These are phyloP conservation scores for Evansstolkia leycettana DNA, from an alignment of 495 filamentous ascomycete species.

Conservation along the genomic window DNA sequence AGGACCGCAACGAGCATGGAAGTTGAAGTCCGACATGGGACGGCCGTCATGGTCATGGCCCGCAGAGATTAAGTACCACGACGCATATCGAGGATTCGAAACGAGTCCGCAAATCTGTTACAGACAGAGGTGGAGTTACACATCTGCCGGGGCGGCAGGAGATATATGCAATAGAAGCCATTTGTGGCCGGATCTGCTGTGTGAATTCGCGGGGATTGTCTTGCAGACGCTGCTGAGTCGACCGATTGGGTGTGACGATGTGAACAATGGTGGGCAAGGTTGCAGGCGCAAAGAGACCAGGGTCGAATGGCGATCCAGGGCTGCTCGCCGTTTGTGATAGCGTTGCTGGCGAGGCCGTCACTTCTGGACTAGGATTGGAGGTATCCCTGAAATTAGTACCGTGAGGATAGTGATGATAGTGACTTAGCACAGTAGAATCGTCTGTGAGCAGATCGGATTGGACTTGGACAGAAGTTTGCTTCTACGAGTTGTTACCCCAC, in stretches of 20 bases:
- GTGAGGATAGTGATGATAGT: too few species aligned
- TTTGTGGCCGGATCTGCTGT: not conserved
- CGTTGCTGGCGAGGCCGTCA: not conserved
- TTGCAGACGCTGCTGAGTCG: not conserved
- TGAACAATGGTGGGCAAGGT: slow-evolving; percentile 11
- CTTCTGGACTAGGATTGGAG: not conserved
- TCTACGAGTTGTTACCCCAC: too few species aligned
- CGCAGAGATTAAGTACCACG: not conserved
- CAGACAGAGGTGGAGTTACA: slow-evolving; percentile 9
- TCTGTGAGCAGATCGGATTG: too few species aligned
- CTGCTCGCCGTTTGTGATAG: too few species aligned
- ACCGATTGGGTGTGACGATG: slow-evolving; percentile 21
- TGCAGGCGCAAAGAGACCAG: slow-evolving; percentile 4
- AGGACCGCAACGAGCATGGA: slow-evolving; percentile 1
- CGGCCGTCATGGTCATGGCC: not conserved
- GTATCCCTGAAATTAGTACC: too few species aligned
- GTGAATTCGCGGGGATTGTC: not conserved
- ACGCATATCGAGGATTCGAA: slow-evolving; percentile 1
- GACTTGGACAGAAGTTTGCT: too few species aligned
- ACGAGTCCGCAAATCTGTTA: slow-evolving; percentile 13
- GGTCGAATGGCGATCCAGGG: not conserved
- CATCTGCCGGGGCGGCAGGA: slow-evolving; percentile 12
- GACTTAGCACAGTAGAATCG: too few species aligned
- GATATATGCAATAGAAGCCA: slow-evolving; percentile 9
- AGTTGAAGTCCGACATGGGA: not conserved